phyloP scores from a whole-genome alignment of 306 rosid genomes.

The Cucurbita maxima region DNA sequence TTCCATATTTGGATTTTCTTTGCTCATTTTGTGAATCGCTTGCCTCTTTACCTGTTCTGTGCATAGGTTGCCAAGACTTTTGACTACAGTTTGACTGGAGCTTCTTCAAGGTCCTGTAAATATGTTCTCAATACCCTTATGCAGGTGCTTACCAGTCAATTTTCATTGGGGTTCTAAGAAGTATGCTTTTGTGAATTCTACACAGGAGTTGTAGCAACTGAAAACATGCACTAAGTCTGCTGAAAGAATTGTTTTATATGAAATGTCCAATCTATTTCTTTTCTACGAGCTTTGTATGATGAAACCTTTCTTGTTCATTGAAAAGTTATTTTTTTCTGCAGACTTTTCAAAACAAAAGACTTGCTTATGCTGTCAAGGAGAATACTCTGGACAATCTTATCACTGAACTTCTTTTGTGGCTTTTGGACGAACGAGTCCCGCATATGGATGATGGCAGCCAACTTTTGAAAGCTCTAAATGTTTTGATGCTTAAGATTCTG shows the following conservation, averaged over 20 bases:
- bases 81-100: constrained; percentile 95
- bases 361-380: constrained; percentile 87
- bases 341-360: constrained; percentile 94
- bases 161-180: background rate
- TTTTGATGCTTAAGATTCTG: constrained; percentile 95
- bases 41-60: background rate
- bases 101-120: constrained; percentile 94
- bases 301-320: constrained; percentile 1
- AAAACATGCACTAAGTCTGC: background rate
- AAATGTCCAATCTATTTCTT: background rate
- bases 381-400: constrained; percentile 84
- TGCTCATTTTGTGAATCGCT: background rate
- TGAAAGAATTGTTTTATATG: background rate
- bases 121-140: constrained; percentile 94
- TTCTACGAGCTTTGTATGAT: background rate
- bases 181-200: background rate
- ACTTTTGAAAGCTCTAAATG: constrained; percentile 89
- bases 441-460: constrained; percentile 99
- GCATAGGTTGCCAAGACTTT: constrained; percentile 83
- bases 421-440: constrained; percentile 97
- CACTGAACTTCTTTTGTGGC: constrained; percentile 97
- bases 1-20: background rate
- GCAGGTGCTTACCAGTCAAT: constrained; percentile 46
- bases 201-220: background rate
- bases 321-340: constrained; percentile 15